phyloP scores from a whole-genome alignment of 2,329 filamentous ascomycete species.

The Penicillium sp. region DNA sequence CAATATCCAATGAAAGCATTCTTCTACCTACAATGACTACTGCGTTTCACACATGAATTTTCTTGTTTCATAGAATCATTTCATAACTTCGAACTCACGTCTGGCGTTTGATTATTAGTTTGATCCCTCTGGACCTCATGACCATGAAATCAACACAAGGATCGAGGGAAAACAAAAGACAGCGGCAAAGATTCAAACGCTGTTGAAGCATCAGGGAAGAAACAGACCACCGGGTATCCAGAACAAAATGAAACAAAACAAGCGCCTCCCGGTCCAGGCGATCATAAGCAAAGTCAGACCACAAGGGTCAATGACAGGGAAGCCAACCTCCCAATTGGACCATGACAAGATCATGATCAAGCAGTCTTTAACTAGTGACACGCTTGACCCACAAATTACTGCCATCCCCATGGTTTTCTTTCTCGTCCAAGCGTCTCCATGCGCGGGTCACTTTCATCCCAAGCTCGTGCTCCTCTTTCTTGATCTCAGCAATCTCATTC shows the following conservation, averaged over 20 bases:
- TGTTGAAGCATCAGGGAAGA: slow-evolving; percentile 2
- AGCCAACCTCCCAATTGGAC: not conserved
- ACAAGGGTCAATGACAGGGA: not conserved
- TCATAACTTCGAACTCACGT: too few relatives aligned
- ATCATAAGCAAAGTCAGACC: not conserved
- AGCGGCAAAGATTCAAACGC: slow-evolving; percentile 3
- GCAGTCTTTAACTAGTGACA: slow-evolving; percentile 55
- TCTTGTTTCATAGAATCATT: too few relatives aligned
- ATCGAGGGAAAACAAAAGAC: not conserved
- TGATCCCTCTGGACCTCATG: too few relatives aligned
- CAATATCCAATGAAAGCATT: slow-evolving; percentile 16
- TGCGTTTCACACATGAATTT: not conserved
- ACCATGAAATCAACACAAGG: too few relatives aligned
- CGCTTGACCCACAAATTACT: slow-evolving; percentile 71
- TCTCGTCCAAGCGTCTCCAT: slow-evolving; percentile 67
- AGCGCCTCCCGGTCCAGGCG: not conserved
- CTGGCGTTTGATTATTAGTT: too few relatives aligned
- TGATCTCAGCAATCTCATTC: slow-evolving; percentile 64
- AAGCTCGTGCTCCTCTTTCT: slow-evolving; percentile 70
- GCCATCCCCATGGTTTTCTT: slow-evolving; percentile 45
- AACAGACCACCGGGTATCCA: slow-evolving; percentile 8
- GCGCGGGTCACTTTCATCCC: slow-evolving; percentile 68
- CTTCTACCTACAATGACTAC: not conserved
- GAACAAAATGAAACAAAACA: slow-evolving; percentile 4
- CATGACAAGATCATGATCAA: not conserved